These are phyloP conservation scores for Candida maesae DNA, from an alignment of 805 yeast genomes.

Conservation along the genomic window DNA sequence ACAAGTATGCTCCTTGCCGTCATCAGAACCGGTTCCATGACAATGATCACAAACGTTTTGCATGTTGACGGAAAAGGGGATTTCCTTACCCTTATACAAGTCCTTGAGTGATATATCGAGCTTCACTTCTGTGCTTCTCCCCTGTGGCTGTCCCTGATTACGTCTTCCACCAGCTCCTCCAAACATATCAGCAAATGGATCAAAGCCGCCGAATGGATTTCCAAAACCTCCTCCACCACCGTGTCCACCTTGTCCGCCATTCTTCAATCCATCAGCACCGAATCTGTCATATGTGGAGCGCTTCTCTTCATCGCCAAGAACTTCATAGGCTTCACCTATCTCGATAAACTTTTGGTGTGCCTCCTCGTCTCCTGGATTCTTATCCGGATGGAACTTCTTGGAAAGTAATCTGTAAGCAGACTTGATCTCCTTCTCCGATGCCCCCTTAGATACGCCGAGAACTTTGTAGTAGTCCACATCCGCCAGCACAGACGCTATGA, in stretches of 20 bases:
- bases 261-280: slow-evolving; percentile 72
- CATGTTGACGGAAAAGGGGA: slow-evolving; percentile 61
- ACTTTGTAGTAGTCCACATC: slow-evolving; percentile 49
- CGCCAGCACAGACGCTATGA: slow-evolving; percentile 9
- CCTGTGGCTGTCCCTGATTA: slow-evolving; percentile 45
- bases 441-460: slow-evolving; percentile 64
- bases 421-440: slow-evolving; percentile 78
- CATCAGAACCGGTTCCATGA: slow-evolving; percentile 81
- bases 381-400: slow-evolving; percentile 91
- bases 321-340: slow-evolving; percentile 91
- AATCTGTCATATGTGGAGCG: slow-evolving; percentile 63
- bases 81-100: slow-evolving; percentile 63
- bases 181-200: slow-evolving; percentile 63
- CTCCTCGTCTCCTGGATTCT: slow-evolving; percentile 75
- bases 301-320: slow-evolving; percentile 68
- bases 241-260: slow-evolving; percentile 49
- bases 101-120: slow-evolving; percentile 58
- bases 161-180: slow-evolving; percentile 37
- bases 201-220: slow-evolving; percentile 52
- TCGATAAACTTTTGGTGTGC: slow-evolving; percentile 87
- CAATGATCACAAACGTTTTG: slow-evolving; percentile 76
- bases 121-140: slow-evolving; percentile 56
- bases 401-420: slow-evolving; percentile 79
- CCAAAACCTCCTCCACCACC: slow-evolving; percentile 30
- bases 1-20: slow-evolving; percentile 68